Percentiles rank a stretch among this genome's conserved stretches.
phyloP scores from a whole-genome alignment of 768 basidiomycete genomes.

The Serendipita sp. region DNA sequence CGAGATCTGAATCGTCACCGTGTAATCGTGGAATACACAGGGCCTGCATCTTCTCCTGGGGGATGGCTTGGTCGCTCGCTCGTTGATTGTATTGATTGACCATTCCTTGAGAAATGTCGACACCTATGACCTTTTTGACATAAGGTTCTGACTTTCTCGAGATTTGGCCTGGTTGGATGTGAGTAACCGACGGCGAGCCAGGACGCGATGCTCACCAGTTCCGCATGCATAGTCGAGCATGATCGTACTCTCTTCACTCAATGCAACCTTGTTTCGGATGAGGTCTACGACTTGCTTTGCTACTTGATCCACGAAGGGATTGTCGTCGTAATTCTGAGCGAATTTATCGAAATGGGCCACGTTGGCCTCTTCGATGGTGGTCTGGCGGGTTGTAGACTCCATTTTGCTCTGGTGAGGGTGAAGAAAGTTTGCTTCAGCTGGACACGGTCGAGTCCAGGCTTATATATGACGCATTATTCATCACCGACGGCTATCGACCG shows the following conservation, averaged over 20 bases:
- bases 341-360: conserved; percentile 27
- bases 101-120: conserved; percentile 59
- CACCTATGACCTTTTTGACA: conserved; percentile 48
- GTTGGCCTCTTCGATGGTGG: conserved; percentile 20
- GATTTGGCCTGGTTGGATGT: conserved; percentile 40
- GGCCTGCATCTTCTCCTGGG: conserved; percentile 24
- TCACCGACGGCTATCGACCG: background rate
- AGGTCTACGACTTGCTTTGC: conserved; percentile 16
- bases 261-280: conserved; percentile 26
- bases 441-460: no score
- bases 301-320: conserved; percentile 13
- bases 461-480: no score
- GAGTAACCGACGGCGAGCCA: background rate
- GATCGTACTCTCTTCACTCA: conserved; percentile 39
- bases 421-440: no score
- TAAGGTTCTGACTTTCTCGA: conserved; percentile 46
- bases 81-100: conserved; percentile 50
- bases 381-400: background rate
- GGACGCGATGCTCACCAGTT: conserved; percentile 30
- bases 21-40: background rate
- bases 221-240: conserved; percentile 68
- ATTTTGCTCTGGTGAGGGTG: background rate
- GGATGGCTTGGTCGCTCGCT: conserved; percentile 44
- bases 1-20: conserved; percentile 32
- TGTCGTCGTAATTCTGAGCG: conserved; percentile 18